These are phyloP conservation scores for Dictyostelium discoideum DNA, from an alignment of 78 protist genomes.

Conservation along the genomic window dicty_2.7 NC_007090.3:1809501-1810000, in stretches of 20 bases:
- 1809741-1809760: background rate
- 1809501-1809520: background rate
- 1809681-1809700: background rate
- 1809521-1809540: background rate
- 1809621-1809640: background rate
- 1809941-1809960: no score
- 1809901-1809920: background rate
- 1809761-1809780: background rate
- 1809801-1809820: conserved; percentile 7
- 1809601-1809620: background rate
- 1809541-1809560: background rate
- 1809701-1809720: background rate
- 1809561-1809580: background rate
- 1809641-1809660: background rate
- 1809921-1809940: background rate
- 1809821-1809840: conserved; percentile 5
- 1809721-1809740: background rate
- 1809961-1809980: background rate
- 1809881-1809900: conserved; percentile 3
- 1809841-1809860: conserved; percentile 3
- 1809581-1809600: background rate
- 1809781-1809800: conserved; percentile 1
- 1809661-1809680: background rate
- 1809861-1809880: background rate
- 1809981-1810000: background rate